Evolutionary conservation across 371 early-diverging fungal species (phyloP).

Genomic region (Rhizomucor pusillus): DNA sequence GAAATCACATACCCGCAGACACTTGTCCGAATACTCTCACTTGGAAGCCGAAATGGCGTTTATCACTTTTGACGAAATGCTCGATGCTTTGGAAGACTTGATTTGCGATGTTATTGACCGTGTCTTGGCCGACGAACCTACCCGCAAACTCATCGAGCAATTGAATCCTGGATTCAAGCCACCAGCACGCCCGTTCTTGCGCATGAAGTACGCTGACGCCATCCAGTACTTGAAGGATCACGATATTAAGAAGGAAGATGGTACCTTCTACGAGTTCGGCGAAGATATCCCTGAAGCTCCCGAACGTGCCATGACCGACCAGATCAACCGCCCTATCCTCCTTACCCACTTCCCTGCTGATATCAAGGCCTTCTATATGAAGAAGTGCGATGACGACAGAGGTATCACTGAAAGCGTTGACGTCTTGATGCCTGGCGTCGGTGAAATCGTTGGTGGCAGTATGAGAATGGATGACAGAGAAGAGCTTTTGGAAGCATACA

Average conservation of each 20-base stretch:
- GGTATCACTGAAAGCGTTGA: constrained; percentile 97
- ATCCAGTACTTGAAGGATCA: constrained; percentile 94
- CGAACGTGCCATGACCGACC: constrained; percentile 97
- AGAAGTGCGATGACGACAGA: constrained; percentile 77
- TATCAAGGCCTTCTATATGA: constrained; percentile 99
- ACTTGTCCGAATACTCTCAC: constrained; percentile 99
- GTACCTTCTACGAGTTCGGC: constrained; percentile 88
- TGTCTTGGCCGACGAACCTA: constrained; percentile 75
- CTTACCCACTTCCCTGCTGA: constrained; percentile 97
- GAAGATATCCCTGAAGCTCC: constrained; percentile 99
- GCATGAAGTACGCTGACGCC: constrained; percentile 98
- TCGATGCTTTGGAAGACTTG: constrained; percentile 91
- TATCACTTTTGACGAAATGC: constrained; percentile 90
- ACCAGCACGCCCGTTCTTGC: constrained; percentile 89
- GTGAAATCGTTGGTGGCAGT: constrained; percentile 99
- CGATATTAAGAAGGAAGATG: constrained; percentile 91
- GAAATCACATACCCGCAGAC: constrained; percentile 98
- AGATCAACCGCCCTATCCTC: constrained; percentile 96
- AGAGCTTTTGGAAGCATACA: constrained; percentile 93
- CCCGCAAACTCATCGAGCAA: constrained; percentile 78
- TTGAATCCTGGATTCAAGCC: constrained; percentile 92
- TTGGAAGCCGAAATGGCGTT: constrained; percentile 99
- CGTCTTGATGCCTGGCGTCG: constrained; percentile 98
- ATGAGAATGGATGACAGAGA: constrained; percentile 96
- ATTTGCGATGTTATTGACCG: constrained; percentile 84